Conservation (phyloP, 2,329 filamentous ascomycete species). For the Aspergillus clavatus region DNA sequence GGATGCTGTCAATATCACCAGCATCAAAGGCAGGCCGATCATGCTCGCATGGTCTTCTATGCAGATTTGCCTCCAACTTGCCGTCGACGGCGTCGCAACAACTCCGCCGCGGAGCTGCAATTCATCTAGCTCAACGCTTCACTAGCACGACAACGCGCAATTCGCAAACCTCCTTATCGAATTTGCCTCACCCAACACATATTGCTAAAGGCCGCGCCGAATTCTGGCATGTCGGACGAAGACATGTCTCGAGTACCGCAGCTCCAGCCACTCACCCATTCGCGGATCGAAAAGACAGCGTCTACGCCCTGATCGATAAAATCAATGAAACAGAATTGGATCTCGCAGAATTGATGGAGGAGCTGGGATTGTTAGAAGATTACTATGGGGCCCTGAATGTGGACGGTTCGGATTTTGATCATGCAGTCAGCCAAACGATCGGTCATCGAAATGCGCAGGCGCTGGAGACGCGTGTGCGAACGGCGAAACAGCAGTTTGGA, state of each 20-base stretch:
- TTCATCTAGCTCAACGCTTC: slow-evolving; percentile 15
- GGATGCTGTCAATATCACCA: slow-evolving; percentile 34
- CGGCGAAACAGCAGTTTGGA: slow-evolving; percentile 69
- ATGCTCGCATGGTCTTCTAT: slow-evolving; percentile 25
- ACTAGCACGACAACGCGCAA: slow-evolving; percentile 12
- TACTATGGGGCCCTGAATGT: slow-evolving; percentile 19
- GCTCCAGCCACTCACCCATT: slow-evolving; percentile 13
- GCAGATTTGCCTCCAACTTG: slow-evolving; percentile 17
- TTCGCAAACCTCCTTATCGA: slow-evolving; percentile 1
- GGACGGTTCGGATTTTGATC: slow-evolving; percentile 23
- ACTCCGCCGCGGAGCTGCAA: slow-evolving; percentile 22
- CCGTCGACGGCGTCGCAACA: slow-evolving; percentile 19
- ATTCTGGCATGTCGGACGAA: slow-evolving; percentile 13
- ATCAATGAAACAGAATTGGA: slow-evolving; percentile 34
- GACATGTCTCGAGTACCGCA: slow-evolving; percentile 22
- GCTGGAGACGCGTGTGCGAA: slow-evolving; percentile 51
- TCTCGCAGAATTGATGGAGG: slow-evolving; percentile 32
- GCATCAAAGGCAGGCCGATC: slow-evolving; percentile 26
- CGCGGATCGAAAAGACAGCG: slow-evolving; percentile 23
- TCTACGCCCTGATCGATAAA: slow-evolving; percentile 35
- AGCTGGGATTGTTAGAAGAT: slow-evolving; percentile 29
- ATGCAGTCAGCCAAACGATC: slow-evolving; percentile 26
- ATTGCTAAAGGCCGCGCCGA: background rate
- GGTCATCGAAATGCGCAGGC: slow-evolving; percentile 29
- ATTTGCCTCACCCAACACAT: background rate